Percentiles rank a stretch among this genome's conserved stretches.
These are phyloP conservation scores for Psilocybe tampanensis DNA, from an alignment of 768 basidiomycete genomes.

Conservation along the genomic window DNA sequence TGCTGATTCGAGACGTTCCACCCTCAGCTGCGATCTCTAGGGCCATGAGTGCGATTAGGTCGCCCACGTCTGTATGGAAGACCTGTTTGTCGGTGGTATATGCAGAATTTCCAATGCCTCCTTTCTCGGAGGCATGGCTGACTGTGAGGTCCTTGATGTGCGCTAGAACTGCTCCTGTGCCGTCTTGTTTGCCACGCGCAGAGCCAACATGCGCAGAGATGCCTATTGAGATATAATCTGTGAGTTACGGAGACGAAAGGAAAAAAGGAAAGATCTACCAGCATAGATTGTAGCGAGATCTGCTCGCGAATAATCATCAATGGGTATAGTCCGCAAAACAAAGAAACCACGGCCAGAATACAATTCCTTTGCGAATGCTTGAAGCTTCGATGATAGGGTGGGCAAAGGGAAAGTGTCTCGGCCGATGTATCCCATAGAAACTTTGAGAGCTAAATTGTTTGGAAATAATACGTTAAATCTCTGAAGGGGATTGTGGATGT, in stretches of 20 bases:
- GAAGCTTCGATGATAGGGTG: slow-evolving; percentile 35
- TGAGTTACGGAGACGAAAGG: too few relatives aligned
- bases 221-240: neutral
- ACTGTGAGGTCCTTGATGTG: slow-evolving; percentile 48
- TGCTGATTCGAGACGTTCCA: slow-evolving; percentile 47
- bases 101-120: slow-evolving; percentile 42
- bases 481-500: too few relatives aligned
- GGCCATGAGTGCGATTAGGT: slow-evolving; percentile 45
- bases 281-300: slow-evolving; percentile 47
- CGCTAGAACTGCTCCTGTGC: slow-evolving; percentile 37
- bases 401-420: slow-evolving; percentile 45
- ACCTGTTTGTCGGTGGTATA: slow-evolving; percentile 52
- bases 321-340: slow-evolving; percentile 45
- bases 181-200: slow-evolving; percentile 21
- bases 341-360: slow-evolving; percentile 50
- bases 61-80: slow-evolving; percentile 47
- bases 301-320: slow-evolving; percentile 40
- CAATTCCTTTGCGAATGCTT: slow-evolving; percentile 37
- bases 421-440: slow-evolving; percentile 30
- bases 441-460: slow-evolving; percentile 22
- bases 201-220: slow-evolving; percentile 22
- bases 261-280: slow-evolving; percentile 20
- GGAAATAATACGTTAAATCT: too few relatives aligned
- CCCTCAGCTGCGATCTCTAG: slow-evolving; percentile 44
- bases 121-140: slow-evolving; percentile 39